These are phyloP conservation scores for Pseudogymnoascus destructans DNA, from an alignment of 2,329 filamentous ascomycete genomes.

Conservation along the genomic window DNA sequence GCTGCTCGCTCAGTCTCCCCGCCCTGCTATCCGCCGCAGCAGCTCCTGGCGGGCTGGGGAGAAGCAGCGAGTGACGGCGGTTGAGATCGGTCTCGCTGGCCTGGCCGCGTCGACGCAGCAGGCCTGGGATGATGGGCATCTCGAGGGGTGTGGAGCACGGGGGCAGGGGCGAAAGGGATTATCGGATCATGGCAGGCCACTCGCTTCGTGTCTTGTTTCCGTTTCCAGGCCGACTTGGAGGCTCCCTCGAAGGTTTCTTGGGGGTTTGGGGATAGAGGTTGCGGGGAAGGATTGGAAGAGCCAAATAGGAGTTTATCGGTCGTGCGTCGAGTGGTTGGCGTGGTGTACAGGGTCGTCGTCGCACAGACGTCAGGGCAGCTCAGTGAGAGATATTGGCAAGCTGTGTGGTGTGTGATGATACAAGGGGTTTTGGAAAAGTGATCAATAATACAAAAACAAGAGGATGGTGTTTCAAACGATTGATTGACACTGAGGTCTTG, in stretches of 20 bases:
- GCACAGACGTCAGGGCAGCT: conserved; percentile 1
- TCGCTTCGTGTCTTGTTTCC: background rate
- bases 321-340: background rate
- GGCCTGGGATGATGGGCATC: conserved; percentile 16
- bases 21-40: conserved; percentile 14
- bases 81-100: conserved; percentile 21
- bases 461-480: background rate
- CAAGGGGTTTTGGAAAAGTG: background rate
- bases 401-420: background rate
- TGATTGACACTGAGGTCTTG: background rate
- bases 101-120: conserved; percentile 22
- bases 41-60: conserved; percentile 14
- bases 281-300: background rate
- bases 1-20: conserved; percentile 25
- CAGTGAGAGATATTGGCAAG: background rate
- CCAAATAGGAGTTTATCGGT: background rate
- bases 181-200: conserved; percentile 2
- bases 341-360: background rate
- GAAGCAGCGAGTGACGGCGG: conserved; percentile 24
- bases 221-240: background rate
- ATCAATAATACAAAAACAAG: background rate
- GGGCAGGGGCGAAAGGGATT: background rate
- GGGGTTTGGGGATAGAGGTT: background rate
- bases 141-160: background rate
- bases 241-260: no score